phyloP scores from a whole-genome alignment of 768 basidiomycete genomes.

The Russula brevipes region DNA sequence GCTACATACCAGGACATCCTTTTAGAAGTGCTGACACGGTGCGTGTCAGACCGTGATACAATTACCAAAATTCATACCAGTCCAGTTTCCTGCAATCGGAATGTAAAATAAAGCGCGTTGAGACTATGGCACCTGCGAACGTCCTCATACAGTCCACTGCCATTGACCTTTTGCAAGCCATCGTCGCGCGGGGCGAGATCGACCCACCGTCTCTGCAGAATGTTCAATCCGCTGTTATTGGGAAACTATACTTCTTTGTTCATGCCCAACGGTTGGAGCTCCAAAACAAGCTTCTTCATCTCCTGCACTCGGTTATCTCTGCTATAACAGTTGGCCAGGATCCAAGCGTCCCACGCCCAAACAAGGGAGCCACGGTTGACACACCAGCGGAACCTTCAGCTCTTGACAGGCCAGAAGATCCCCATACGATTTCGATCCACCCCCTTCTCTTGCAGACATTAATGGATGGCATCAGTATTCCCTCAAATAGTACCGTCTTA shows the following conservation, averaged over 20 bases:
- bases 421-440: slow-evolving; percentile 49
- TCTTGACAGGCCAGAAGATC: slow-evolving; percentile 34
- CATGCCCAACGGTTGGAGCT: slow-evolving; percentile 69
- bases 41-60: slow-evolving; percentile 24
- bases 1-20: slow-evolving; percentile 73
- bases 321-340: slow-evolving; percentile 45
- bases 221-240: slow-evolving; percentile 66
- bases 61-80: neutral
- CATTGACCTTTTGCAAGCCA: slow-evolving; percentile 76
- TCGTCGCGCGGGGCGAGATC: slow-evolving; percentile 78
- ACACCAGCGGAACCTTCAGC: slow-evolving; percentile 13
- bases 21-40: slow-evolving; percentile 71
- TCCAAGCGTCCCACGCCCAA: slow-evolving; percentile 5
- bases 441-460: slow-evolving; percentile 73
- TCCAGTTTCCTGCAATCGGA: slow-evolving; percentile 74
- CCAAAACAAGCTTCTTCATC: slow-evolving; percentile 89
- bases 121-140: slow-evolving; percentile 59
- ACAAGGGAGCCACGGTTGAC: slow-evolving; percentile 8
- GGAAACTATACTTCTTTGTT: slow-evolving; percentile 69
- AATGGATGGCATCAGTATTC: slow-evolving; percentile 68
- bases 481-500: slow-evolving; percentile 69
- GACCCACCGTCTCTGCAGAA: slow-evolving; percentile 53
- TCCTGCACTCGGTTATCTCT: slow-evolving; percentile 81
- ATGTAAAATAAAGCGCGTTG: slow-evolving; percentile 44
- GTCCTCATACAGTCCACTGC: slow-evolving; percentile 63